A percentile compares a stretch with the other conserved stretches of the same genome.
These are phyloP conservation scores for Pisolithus albus DNA, from an alignment of 768 basidiomycete genomes.

Conservation along the genomic window DNA sequence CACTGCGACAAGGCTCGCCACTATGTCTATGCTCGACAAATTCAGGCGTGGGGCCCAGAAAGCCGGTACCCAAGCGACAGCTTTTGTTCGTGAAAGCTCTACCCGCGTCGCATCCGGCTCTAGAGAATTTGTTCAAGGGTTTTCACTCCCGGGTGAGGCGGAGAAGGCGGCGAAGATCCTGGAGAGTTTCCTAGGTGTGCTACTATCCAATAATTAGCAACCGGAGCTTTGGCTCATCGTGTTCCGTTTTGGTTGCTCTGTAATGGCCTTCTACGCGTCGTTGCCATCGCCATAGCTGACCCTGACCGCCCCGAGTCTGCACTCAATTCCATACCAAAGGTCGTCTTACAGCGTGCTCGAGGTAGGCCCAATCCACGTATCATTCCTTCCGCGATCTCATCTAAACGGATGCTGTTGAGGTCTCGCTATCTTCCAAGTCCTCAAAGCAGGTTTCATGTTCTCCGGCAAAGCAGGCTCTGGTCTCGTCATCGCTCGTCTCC, in stretches of 20 bases:
- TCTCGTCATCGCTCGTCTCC: slow-evolving; percentile 83
- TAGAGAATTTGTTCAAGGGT: slow-evolving; percentile 73
- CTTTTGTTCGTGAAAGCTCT: slow-evolving; percentile 62
- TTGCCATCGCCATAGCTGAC: slow-evolving; percentile 49
- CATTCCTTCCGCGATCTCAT: neutral
- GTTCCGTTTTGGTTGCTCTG: neutral
- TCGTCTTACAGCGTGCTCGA: slow-evolving; percentile 81
- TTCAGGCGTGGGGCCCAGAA: slow-evolving; percentile 75
- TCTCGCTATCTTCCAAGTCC: slow-evolving; percentile 88
- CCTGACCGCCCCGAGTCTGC: slow-evolving; percentile 84
- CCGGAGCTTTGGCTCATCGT: neutral
- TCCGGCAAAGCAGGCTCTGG: slow-evolving; percentile 93
- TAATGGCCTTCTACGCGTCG: neutral
- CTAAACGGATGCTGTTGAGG: slow-evolving; percentile 38
- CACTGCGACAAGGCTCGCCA: neutral
- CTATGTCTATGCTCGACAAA: slow-evolving; percentile 68
- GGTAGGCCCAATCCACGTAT: slow-evolving; percentile 38
- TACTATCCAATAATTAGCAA: neutral
- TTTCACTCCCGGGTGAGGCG: slow-evolving; percentile 86
- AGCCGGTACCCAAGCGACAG: slow-evolving; percentile 73
- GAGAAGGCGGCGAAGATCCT: slow-evolving; percentile 92
- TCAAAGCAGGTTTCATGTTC: slow-evolving; percentile 93
- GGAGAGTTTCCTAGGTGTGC: slow-evolving; percentile 79
- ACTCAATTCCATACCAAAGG: slow-evolving; percentile 90
- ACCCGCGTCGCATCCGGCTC: slow-evolving; percentile 69